Percentiles rank a stretch among this genome's conserved stretches.
These are phyloP conservation scores for Lentinula sp. DNA, from an alignment of 768 basidiomycete species.

Conservation along the genomic window DNA sequence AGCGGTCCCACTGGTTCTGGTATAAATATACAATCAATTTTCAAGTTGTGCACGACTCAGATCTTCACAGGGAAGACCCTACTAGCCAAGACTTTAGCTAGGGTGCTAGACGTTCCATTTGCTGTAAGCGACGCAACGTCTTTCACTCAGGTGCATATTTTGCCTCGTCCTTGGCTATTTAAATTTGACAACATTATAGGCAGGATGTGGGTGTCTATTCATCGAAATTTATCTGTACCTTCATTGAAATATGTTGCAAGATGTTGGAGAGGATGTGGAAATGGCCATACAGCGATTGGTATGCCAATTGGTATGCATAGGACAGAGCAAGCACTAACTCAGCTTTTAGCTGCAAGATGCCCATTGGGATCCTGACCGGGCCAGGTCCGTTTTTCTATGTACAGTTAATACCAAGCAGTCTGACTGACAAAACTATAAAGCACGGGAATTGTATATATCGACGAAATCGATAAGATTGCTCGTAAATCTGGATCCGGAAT, in stretches of 20 bases:
- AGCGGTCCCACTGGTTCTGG: slow-evolving; percentile 87
- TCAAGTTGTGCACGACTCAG: not conserved
- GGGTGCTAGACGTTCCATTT: slow-evolving; percentile 89
- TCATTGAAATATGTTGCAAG: slow-evolving; percentile 28
- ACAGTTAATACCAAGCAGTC: too few relatives aligned
- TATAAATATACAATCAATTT: slow-evolving; percentile 20
- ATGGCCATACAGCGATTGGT: slow-evolving; percentile 84
- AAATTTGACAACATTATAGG: slow-evolving; percentile 29
- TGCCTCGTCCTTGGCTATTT: not conserved
- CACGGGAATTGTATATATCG: slow-evolving; percentile 93
- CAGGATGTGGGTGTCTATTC: slow-evolving; percentile 52
- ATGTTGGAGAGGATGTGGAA: slow-evolving; percentile 97
- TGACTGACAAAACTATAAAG: slow-evolving; percentile 27
- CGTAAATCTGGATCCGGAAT: slow-evolving; percentile 52
- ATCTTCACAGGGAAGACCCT: slow-evolving; percentile 73
- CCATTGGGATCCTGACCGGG: slow-evolving; percentile 80
- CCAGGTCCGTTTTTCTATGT: slow-evolving; percentile 46
- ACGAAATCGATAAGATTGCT: slow-evolving; percentile 93
- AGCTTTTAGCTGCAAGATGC: slow-evolving; percentile 73
- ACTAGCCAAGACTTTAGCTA: slow-evolving; percentile 86
- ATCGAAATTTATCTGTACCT: not conserved
- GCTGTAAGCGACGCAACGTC: slow-evolving; percentile 91
- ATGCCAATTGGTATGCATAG: slow-evolving; percentile 13
- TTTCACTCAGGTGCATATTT: slow-evolving; percentile 68
- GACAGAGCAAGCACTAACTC: slow-evolving; percentile 2